Percentiles rank a stretch among this genome's conserved stretches.
Conservation (phyloP, 768 basidiomycete species). For the Mycena pura region DNA sequence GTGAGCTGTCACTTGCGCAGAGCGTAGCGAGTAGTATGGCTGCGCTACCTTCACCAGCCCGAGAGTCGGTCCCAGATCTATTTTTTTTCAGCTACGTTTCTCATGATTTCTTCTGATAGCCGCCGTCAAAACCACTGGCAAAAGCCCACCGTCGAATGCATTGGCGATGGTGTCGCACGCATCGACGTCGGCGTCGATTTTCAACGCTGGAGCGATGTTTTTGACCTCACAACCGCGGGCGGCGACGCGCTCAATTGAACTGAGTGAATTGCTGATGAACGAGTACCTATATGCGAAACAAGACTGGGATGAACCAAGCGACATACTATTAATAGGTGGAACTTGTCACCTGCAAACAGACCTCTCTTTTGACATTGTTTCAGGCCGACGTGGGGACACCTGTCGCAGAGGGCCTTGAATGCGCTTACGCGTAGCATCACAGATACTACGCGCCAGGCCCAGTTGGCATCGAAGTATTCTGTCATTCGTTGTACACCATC, state of each 20-base stretch:
- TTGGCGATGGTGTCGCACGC: too few species aligned
- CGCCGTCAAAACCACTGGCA: too few species aligned
- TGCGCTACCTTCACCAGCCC: constrained; percentile 23
- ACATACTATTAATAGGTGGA: too few species aligned
- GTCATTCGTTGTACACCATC: constrained; percentile 36
- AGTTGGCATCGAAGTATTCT: constrained; percentile 34
- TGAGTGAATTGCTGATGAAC: constrained; percentile 34
- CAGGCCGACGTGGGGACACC: constrained; percentile 1
- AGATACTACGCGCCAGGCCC: constrained; percentile 33
- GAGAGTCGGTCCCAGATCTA: constrained; percentile 8
- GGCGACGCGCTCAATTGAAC: constrained; percentile 32
- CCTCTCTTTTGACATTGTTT: too few species aligned
- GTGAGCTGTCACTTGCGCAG: too few species aligned
- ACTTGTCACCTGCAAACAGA: too few species aligned
- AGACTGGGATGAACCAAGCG: constrained; percentile 35
- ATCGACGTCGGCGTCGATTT: constrained; percentile 7
- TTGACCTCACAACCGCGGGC: not conserved
- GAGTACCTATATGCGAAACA: constrained; percentile 37
- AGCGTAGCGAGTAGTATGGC: constrained; percentile 30
- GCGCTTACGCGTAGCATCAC: constrained; percentile 32
- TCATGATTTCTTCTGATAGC: too few species aligned
- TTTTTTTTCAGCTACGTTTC: too few species aligned
- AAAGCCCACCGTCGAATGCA: too few species aligned
- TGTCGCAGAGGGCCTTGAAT: constrained; percentile 19
- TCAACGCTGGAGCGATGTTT: not conserved